Conservation (phyloP, 148 eudicot genomes). For the Chenopodium suecicum region DNA sequence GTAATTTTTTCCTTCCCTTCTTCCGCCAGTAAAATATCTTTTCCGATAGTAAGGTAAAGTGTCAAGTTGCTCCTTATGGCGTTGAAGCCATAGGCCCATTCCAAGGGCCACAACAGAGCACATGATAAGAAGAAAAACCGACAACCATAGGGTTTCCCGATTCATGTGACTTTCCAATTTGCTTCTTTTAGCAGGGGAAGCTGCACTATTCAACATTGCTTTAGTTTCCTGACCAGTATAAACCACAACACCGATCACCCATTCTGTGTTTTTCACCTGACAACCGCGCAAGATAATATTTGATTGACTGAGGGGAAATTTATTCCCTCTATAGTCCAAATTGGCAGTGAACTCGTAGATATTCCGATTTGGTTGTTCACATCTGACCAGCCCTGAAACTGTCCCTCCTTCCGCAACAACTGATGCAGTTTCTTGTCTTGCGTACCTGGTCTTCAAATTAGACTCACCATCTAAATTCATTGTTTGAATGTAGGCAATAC, state of each 20-base stretch:
- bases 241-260: constrained; percentile 87
- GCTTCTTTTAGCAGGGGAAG: constrained; percentile 87
- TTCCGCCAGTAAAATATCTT: constrained; percentile 52
- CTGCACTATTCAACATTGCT: constrained; percentile 95
- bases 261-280: constrained; percentile 92
- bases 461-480: constrained; percentile 99
- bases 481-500: constrained; percentile 90
- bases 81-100: constrained; percentile 83
- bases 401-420: constrained; percentile 56
- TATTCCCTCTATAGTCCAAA: constrained; percentile 73
- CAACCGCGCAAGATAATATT: constrained; percentile 95
- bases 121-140: constrained; percentile 81
- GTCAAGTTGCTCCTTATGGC: constrained; percentile 66
- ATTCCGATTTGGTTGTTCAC: constrained; percentile 95
- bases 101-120: constrained; percentile 84
- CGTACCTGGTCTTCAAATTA: constrained; percentile 93
- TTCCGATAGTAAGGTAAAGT: constrained; percentile 84
- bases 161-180: constrained; percentile 86
- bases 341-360: constrained; percentile 93
- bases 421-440: constrained; percentile 79
- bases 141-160: constrained; percentile 86
- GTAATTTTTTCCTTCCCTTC: constrained; percentile 47
- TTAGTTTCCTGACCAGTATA: constrained; percentile 99
- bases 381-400: constrained; percentile 66
- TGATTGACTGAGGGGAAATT: constrained; percentile 78